phyloP scores from a whole-genome alignment of 768 basidiomycete genomes.

The Nidularia pulvinata region DNA sequence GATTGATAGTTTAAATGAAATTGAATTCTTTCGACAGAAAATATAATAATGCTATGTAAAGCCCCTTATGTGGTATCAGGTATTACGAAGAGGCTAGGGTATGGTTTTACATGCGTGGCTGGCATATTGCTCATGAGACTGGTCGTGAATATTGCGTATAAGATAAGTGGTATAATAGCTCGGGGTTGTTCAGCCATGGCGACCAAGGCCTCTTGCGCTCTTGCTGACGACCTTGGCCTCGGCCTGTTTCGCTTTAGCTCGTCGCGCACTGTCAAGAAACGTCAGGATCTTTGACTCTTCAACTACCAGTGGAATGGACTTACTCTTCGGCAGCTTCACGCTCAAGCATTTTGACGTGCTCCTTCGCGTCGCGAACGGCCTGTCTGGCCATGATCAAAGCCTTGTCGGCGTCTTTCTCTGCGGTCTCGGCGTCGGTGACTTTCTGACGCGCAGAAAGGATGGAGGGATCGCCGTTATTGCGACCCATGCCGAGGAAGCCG shows the following conservation, averaged over 20 bases:
- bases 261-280: conserved; percentile 32
- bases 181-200: conserved; percentile 24
- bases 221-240: conserved; percentile 51
- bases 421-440: conserved; percentile 46
- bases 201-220: conserved; percentile 42
- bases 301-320: conserved; percentile 14
- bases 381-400: conserved; percentile 44
- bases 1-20: too few relatives aligned
- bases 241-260: conserved; percentile 52
- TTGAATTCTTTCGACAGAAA: too few relatives aligned
- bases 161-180: background rate
- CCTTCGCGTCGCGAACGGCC: conserved; percentile 44
- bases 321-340: conserved; percentile 53
- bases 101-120: too few relatives aligned
- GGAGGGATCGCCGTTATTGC: conserved; percentile 34
- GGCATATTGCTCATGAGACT: too few relatives aligned
- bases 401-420: conserved; percentile 50
- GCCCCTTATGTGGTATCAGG: too few relatives aligned
- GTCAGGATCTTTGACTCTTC: conserved; percentile 1
- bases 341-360: conserved; percentile 49
- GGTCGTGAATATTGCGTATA: background rate
- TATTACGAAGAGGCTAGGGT: too few relatives aligned
- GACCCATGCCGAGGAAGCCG: conserved; percentile 23
- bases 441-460: conserved; percentile 49
- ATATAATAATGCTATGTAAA: too few relatives aligned